Evolutionary conservation across 208 protist genomes (phyloP), one percentile per base, ranked within the genome.

Genomic region (Acanthamoeba royreba): DNA sequence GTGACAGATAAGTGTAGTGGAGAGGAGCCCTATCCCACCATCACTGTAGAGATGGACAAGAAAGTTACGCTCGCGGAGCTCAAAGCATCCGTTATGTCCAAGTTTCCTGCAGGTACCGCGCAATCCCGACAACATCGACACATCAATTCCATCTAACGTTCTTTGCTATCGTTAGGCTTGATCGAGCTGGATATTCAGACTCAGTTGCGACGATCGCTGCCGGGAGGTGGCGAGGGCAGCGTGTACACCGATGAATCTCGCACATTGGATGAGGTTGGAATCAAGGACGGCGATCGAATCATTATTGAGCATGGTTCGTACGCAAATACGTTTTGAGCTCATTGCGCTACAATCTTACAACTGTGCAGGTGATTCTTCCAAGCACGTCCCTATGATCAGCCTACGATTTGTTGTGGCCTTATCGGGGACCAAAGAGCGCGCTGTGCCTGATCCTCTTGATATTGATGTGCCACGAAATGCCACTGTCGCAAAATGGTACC

Each of bases 1-100:
- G 79, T 88, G 19, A 88, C 79, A 13, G 79, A 88, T 38, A 61
- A 88, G 49, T 88, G 47, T 38, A 61, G 79, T 31, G 79, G 43
- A 5, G 47, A 61, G 49, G 49, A 88, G 43, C 49, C 79, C 79
- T 88, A 22, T 38, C 49, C 79, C 28, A 63, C 49, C 79, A 40
- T 88, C 79, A 63, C 49, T 28, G 79, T 88, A n/a, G 79, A 88
- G 45, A 8, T 88, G 13, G 47, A 53, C 47, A 88, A 88, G 31
- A 38, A 61, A 11, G 79, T 47, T 47, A 88, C 79, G 25, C 47
- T 88, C 31, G 79, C 79, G 33, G 28, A 88, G 28, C 79, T 88
- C 79, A 88, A 88, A 38, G 79, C 79, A 13, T 42, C 79, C 49
- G 35, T 88, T 38, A 25, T 88, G 11, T 38, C 79, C 49, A 53